Evolutionary conservation across 1,284 basidiomycete species (phyloP), one percentile per base, ranked within the genome.

Genomic region (Xerocomus nothofagi): DNA sequence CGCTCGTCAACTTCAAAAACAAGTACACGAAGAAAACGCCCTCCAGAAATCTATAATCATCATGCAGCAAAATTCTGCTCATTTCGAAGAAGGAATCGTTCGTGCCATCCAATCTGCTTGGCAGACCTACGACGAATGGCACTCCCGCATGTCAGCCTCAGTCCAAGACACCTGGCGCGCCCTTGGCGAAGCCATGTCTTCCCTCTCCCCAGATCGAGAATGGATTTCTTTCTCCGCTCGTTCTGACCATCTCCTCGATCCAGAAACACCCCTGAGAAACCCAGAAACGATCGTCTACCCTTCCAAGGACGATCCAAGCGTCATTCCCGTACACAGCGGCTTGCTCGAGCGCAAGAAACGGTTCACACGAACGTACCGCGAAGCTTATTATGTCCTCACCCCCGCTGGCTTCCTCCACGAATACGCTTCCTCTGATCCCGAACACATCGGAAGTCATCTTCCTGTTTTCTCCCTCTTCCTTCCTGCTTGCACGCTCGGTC

Each of bases 31-130:
- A 73, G 97, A 99, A 74, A 99, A 99, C 66, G 86, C 95, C 0
- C 82, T 99, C 17, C 97, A 99, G 72, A 99, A 99, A 71, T 93
- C 88, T n/a, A 91, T 98, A 66, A 88, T 99, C 65, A 97, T 99
- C 70, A 98, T 98, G 84, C 96, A 99, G 69, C 90, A 98, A 63
- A 98, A 98, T 71, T 93, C 89, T 40, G 96, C 95, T 20, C 90
- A 97, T 69, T 99, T 99, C 61, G 96, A 98, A 71, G 91, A 94
- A 64, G 96, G 95, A 54, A 91, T 99, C 61, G 93, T 99, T 33
- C 90, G 92, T 58, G 87, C 92, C 27, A 85, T 99, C 58, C 94
- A 99, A 72, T 93, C 91, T 31, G 93, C 96, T 1, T 99, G 96
- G 96, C 83, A 90, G 57, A 98, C 94, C 1, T 99, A 93, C 66